Conservation (phyloP, 306 rosid genomes). For the Phaseolus lunatus region DNA sequence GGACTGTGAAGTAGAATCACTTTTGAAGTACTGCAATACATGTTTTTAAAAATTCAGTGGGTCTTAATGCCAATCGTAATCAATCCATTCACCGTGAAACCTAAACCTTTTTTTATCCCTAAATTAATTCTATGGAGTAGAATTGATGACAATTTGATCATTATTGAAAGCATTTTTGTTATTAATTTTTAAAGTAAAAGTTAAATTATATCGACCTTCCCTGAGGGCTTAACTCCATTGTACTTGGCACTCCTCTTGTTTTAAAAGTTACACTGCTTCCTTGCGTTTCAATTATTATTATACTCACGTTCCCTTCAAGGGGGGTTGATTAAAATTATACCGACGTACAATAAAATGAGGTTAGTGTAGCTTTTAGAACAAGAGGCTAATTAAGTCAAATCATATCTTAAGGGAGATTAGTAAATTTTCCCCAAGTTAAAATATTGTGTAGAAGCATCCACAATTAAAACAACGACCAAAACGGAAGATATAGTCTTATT, state of each 20-base stretch:
- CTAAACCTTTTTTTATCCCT: background rate
- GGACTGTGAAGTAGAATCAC: background rate
- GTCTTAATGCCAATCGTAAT: background rate
- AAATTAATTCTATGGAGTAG: background rate
- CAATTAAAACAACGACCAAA: background rate
- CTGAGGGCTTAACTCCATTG: background rate
- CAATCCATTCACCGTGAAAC: background rate
- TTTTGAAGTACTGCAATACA: background rate
- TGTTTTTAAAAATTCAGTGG: background rate
- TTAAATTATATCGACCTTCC: background rate
- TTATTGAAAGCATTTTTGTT: background rate
- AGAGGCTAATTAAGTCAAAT: background rate
- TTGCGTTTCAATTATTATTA: background rate
- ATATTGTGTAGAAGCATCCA: slow-evolving; percentile 4
- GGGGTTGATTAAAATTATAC: background rate
- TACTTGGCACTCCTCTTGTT: background rate
- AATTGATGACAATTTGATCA: background rate
- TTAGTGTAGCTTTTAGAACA: background rate
- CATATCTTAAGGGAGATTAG: background rate
- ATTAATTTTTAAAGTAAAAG: background rate
- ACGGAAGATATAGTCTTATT: background rate
- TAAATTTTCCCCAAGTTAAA: background rate
- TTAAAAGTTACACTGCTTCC: background rate
- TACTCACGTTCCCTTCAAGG: background rate
- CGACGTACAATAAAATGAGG: no score